phyloP scores from a whole-genome alignment of 192 early-diverging fungal genomes.

The Coemansia sp. region DNA sequence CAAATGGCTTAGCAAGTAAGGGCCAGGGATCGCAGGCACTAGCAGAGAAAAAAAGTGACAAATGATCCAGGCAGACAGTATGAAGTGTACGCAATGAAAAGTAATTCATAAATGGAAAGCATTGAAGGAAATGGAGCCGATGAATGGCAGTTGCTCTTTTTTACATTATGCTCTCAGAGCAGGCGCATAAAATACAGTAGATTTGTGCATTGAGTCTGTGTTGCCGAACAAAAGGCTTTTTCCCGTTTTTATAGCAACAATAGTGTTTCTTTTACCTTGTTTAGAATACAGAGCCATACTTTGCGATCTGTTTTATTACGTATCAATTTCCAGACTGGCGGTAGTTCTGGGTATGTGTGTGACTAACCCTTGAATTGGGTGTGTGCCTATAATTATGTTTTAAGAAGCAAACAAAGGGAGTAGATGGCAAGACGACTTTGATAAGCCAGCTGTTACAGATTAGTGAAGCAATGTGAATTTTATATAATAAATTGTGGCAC shows the following conservation, averaged over 20 bases:
- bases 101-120: not conserved
- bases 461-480: too few species aligned
- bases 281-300: slow-evolving; percentile 45
- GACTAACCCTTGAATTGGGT: too few species aligned
- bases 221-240: not conserved
- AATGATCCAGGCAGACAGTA: not conserved
- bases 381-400: not conserved
- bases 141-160: not conserved
- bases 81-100: not conserved
- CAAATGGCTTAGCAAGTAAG: slow-evolving; percentile 5
- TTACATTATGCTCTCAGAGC: slow-evolving; percentile 1
- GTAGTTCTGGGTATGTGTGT: too few species aligned
- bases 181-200: not conserved
- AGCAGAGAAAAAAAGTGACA: not conserved
- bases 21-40: not conserved
- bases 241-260: not conserved
- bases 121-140: not conserved
- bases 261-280: slow-evolving; percentile 29
- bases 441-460: too few species aligned
- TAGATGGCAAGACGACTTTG: too few species aligned
- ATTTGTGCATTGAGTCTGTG: slow-evolving; percentile 1
- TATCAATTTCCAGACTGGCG: not conserved
- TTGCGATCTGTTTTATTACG: not conserved
- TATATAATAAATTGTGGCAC: too few species aligned
- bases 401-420: not conserved